Conservation (phyloP, 345 rosid genomes). For the Linum tenue region DNA sequence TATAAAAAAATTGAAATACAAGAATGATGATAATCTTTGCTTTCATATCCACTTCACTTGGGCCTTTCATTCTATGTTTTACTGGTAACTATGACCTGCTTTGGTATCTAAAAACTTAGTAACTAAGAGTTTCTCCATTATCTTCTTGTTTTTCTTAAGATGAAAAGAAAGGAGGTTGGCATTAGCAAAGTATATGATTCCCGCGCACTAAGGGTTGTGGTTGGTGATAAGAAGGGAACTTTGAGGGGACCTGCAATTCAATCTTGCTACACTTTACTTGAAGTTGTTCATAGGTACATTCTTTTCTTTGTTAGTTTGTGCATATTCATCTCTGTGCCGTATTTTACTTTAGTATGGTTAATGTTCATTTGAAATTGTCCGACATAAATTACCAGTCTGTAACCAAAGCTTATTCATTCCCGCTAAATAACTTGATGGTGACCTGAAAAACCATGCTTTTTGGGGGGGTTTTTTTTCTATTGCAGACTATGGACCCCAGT, state of each 20-base stretch:
- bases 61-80: neutral
- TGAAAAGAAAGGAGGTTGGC: constrained; percentile 63
- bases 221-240: constrained; percentile 68
- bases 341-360: neutral
- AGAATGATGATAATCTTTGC: neutral
- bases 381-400: neutral
- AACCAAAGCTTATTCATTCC: neutral
- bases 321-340: neutral
- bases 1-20: neutral
- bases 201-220: constrained; percentile 65
- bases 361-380: neutral
- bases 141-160: constrained; percentile 25
- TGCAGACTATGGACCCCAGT: constrained; percentile 70
- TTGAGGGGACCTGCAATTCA: constrained; percentile 65
- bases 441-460: neutral
- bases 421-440: neutral
- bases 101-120: too few relatives aligned
- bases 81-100: neutral
- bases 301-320: neutral
- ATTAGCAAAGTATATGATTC: constrained; percentile 58
- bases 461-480: constrained; percentile 10
- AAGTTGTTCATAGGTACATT: constrained; percentile 51
- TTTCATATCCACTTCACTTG: neutral
- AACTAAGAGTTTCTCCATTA: neutral
- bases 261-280: constrained; percentile 61